Evolutionary conservation across 306 rosid genomes (phyloP).

Genomic region (Inga leiocalycina): DNA sequence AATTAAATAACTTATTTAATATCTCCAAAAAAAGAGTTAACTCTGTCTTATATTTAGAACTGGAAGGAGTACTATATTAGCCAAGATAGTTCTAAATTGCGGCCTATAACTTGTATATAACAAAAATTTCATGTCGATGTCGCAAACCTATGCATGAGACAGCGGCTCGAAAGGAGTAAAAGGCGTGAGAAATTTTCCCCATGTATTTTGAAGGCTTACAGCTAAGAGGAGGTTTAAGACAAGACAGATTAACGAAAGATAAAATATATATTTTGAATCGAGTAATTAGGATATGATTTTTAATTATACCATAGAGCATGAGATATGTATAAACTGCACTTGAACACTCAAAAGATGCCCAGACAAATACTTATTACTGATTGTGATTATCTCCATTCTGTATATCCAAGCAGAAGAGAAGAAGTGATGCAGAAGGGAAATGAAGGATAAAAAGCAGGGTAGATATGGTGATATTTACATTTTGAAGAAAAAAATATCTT

Average conservation of each 20-base stretch:
- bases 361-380: background rate
- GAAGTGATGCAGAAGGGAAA: background rate
- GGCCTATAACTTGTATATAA: background rate
- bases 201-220: background rate
- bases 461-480: constrained; percentile 25
- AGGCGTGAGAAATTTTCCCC: background rate
- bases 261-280: background rate
- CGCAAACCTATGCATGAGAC: background rate
- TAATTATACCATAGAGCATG: background rate
- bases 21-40: no score
- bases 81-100: background rate
- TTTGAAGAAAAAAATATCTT: constrained; percentile 1
- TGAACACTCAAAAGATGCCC: background rate
- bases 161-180: background rate
- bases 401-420: background rate
- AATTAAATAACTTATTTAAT: no score
- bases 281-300: background rate
- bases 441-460: background rate
- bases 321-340: background rate
- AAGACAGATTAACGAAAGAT: background rate
- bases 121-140: background rate
- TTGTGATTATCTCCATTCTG: background rate
- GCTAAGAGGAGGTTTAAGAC: background rate
- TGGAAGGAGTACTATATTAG: no score
- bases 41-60: no score